These are phyloP conservation scores for Verticillium zaregamsianum DNA, from an alignment of 2,329 filamentous ascomycete species.

Conservation along the genomic window DNA sequence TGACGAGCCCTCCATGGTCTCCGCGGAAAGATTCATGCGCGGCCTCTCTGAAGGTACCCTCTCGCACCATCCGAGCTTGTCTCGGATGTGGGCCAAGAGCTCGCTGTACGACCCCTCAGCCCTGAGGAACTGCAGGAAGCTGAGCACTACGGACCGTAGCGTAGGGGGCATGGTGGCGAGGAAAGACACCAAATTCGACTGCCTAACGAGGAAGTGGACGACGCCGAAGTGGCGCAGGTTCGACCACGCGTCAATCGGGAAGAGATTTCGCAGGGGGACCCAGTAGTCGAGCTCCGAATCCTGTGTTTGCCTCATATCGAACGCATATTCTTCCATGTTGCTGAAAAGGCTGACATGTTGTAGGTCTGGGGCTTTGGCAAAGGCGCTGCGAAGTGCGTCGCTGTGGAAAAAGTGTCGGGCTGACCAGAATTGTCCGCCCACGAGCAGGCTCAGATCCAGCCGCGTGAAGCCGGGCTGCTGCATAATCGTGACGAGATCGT, in stretches of 20 bases:
- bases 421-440: slow-evolving; percentile 8
- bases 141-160: slow-evolving; percentile 21
- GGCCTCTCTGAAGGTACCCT: slow-evolving; percentile 1
- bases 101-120: slow-evolving; percentile 2
- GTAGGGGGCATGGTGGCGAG: slow-evolving; percentile 18
- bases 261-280: slow-evolving; percentile 16
- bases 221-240: slow-evolving; percentile 21
- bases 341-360: slow-evolving; percentile 11
- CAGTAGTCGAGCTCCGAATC: too few species aligned
- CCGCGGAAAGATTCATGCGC: neutral
- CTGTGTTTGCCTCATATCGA: too few species aligned
- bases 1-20: neutral
- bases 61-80: slow-evolving; percentile 12
- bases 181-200: slow-evolving; percentile 18
- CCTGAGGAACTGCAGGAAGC: slow-evolving; percentile 15
- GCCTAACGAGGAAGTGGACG: slow-evolving; percentile 16
- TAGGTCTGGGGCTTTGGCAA: slow-evolving; percentile 9
- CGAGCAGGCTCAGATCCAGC: slow-evolving; percentile 18
- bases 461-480: slow-evolving; percentile 17
- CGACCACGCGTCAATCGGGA: slow-evolving; percentile 17
- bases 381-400: slow-evolving; percentile 9
- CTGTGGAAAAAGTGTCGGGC: too few species aligned
- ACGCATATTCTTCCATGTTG: neutral
- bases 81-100: slow-evolving; percentile 15
- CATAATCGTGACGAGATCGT: slow-evolving; percentile 17